Conservation (phyloP, 2,329 filamentous ascomycete species). For the Ophiostoma sp. region DNA sequence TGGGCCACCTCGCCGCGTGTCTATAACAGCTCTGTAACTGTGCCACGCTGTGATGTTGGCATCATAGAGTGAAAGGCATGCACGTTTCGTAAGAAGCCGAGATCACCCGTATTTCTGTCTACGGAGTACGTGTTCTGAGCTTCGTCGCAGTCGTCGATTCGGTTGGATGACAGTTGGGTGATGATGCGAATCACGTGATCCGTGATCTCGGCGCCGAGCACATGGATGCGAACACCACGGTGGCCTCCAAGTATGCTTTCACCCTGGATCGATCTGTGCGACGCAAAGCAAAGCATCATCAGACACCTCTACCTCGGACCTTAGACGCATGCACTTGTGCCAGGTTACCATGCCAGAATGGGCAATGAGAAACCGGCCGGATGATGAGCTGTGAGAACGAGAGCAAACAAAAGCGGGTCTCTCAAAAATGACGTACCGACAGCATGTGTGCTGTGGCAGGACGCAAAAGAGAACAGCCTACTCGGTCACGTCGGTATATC, state of each 20-base stretch:
- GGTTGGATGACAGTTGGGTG: neutral
- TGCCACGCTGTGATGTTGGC: neutral
- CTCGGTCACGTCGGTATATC: neutral
- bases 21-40: no score
- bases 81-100: no score
- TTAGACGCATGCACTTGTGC: neutral
- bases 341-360: neutral
- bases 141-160: no score
- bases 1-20: no score
- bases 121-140: no score
- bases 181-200: neutral
- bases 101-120: no score
- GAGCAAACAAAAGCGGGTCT: neutral
- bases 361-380: constrained; percentile 3
- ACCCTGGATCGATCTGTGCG: neutral
- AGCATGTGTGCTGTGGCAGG: neutral
- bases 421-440: constrained; percentile 9
- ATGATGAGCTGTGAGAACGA: neutral
- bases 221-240: neutral
- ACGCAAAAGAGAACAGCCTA: no score
- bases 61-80: neutral
- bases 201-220: constrained; percentile 1
- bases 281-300: neutral
- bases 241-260: neutral
- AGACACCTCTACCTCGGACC: neutral